Conservation (phyloP, 352 stramenopile species). For the Phytophthora megakarya region DNA sequence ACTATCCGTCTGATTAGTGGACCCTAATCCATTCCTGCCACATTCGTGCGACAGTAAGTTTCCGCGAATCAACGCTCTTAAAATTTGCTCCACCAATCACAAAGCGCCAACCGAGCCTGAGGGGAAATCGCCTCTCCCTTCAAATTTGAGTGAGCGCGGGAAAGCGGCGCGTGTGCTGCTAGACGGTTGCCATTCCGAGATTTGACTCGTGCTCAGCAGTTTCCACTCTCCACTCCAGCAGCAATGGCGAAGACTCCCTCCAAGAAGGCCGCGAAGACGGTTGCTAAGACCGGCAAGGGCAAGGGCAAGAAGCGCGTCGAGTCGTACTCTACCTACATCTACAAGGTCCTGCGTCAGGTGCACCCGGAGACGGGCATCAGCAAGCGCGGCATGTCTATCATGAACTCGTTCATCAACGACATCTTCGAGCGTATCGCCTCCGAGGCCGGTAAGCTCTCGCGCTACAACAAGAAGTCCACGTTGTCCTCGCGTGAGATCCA, state of each 20-base stretch:
- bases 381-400: constrained; percentile 98
- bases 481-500: constrained; percentile 97
- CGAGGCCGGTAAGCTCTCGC: constrained; percentile 95
- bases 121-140: constrained; percentile 18
- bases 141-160: constrained; percentile 26
- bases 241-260: constrained; percentile 95
- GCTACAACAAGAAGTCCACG: constrained; percentile 99
- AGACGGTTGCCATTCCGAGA: constrained; percentile 31
- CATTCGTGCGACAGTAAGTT: too few relatives aligned
- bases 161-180: constrained; percentile 4
- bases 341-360: constrained; percentile 95
- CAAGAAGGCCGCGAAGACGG: constrained; percentile 92
- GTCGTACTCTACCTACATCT: constrained; percentile 92
- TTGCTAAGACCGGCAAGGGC: constrained; percentile 77
- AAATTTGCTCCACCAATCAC: too few relatives aligned
- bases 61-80: constrained; percentile 37
- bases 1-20: constrained; percentile 4
- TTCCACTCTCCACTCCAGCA: constrained; percentile 27
- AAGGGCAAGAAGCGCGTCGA: constrained; percentile 90
- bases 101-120: constrained; percentile 32
- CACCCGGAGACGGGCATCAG: constrained; percentile 97
- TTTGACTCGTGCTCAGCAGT: constrained; percentile 39
- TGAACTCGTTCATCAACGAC: constrained; percentile 99
- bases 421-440: constrained; percentile 98
- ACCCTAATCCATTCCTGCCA: too few relatives aligned